Evolutionary conservation across 2,329 filamentous ascomycete species (phyloP), one percentile per base, ranked within the genome.

Genomic region (Ophiostoma sp.): DNA sequence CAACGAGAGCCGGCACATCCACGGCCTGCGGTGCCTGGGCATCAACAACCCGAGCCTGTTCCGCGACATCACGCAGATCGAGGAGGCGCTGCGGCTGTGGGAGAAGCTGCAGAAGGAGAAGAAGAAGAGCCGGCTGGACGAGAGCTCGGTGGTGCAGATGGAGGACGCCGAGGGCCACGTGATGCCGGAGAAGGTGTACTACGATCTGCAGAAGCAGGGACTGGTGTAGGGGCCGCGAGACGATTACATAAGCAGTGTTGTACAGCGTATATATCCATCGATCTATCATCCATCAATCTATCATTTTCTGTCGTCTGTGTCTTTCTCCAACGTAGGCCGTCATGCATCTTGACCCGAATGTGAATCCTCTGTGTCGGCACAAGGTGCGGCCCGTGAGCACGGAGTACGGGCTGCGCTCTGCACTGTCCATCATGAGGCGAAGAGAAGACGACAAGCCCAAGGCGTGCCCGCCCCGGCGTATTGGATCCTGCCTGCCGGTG

Each of bases 171-270:
- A 96, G 76, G 95, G 95, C 64, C 98, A 99, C 75, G 95, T 99
- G 69, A 99, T 99, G 95, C 95, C 96, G 0, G 93, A 97, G 81
- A 96, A 97, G 83, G 94, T 99, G 67, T 99, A 97, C 78, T 89
- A 93, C 73, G 95, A 99, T 83, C 80, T 98, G 78, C 90, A 92
- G 79, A 96, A 96, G 80, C 92, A 96, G 77, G 94, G 94, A 45
- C 82, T 97, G 75, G 80, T 96, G 72, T 95, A 82, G 42, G 36
- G 62, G 1, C 4, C 41, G n/a, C 0, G 49, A 27, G 8, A 12
- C 27, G 49, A 55, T 55, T 55, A 55, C n/a, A 27, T 55, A 55
- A 36, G 49, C 49, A 55, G 3, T 18, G 4, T 12, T 27, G 27
- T 27, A 27, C 27, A 55, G 49, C 49, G n/a, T n/a, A 55, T 27